A percentile compares a stretch with the other conserved stretches of the same genome.
Conservation (phyloP, 371 early-diverging fungal species). For the Mortierella sp. region DNA sequence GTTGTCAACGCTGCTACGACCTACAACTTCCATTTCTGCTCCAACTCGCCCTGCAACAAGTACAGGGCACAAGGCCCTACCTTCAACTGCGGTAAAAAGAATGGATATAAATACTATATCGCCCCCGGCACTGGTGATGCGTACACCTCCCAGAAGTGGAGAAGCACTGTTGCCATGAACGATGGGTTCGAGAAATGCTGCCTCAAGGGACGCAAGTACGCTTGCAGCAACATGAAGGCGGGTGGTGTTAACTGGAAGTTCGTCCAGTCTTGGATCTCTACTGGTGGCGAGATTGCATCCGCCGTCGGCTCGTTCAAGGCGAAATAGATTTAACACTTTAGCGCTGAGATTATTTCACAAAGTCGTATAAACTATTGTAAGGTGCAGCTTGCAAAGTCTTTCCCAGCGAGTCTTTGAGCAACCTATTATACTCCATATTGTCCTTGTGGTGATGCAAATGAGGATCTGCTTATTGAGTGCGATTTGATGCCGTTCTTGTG, state of each 20-base stretch:
- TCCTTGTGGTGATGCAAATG: no score
- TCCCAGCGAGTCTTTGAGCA: background rate
- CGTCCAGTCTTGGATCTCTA: constrained; percentile 24
- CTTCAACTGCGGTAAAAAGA: constrained; percentile 13
- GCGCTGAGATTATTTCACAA: background rate
- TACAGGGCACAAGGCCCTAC: constrained; percentile 23
- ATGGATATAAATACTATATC: constrained; percentile 22
- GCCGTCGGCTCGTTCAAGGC: constrained; percentile 2
- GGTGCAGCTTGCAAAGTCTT: background rate
- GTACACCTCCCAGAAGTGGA: constrained; percentile 26
- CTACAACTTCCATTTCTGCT: constrained; percentile 28
- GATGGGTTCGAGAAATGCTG: constrained; percentile 20
- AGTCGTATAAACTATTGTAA: background rate
- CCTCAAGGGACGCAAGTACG: constrained; percentile 26
- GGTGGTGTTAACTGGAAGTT: constrained; percentile 19
- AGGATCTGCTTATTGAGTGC: no score
- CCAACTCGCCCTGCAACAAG: constrained; percentile 10
- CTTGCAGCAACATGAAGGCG: constrained; percentile 26
- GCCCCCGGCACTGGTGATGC: constrained; percentile 24
- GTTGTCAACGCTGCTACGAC: constrained; percentile 19
- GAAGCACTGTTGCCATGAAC: constrained; percentile 23
- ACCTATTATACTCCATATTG: background rate
- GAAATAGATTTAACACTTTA: background rate
- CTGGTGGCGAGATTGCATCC: constrained; percentile 14
- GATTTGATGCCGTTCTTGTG: no score